These are phyloP conservation scores for Huiozyma naganishii DNA, from an alignment of 805 yeast genomes.

Conservation along the genomic window DNA sequence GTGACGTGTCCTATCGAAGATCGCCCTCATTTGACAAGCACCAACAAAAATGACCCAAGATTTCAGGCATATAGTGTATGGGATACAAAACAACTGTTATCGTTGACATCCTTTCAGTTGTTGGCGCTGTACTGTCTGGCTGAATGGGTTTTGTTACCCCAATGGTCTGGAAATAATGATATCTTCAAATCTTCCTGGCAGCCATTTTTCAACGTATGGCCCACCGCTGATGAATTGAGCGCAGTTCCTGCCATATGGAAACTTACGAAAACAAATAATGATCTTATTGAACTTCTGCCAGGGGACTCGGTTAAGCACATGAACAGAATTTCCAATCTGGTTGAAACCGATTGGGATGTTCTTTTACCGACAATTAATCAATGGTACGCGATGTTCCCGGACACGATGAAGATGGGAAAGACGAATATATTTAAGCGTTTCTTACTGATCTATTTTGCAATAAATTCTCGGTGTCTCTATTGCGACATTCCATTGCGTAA, in stretches of 20 bases:
- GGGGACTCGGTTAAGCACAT: constrained; percentile 31
- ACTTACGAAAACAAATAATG: neutral
- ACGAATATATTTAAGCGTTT: constrained; percentile 20
- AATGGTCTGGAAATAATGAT: constrained; percentile 10
- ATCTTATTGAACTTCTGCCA: constrained; percentile 35
- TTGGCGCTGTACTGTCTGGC: constrained; percentile 34
- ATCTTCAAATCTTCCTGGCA: constrained; percentile 43
- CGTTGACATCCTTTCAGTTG: constrained; percentile 50
- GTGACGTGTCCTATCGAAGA: constrained; percentile 1
- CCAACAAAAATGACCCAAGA: constrained; percentile 13
- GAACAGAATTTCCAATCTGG: constrained; percentile 32
- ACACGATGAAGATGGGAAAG: neutral
- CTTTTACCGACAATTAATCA: constrained; percentile 24
- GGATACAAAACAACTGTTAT: constrained; percentile 27
- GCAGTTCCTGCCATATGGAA: constrained; percentile 58
- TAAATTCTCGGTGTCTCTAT: constrained; percentile 85
- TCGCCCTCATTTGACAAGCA: neutral
- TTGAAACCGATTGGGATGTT: constrained; percentile 35
- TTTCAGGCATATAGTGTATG: constrained; percentile 26
- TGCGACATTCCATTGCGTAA: constrained; percentile 51
- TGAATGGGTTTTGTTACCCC: constrained; percentile 22
- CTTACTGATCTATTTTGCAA: constrained; percentile 73
- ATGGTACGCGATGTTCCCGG: constrained; percentile 10
- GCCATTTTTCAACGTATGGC: constrained; percentile 59
- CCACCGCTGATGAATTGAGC: constrained; percentile 41